Evolutionary conservation across 495 filamentous ascomycete genomes (phyloP), one percentile per base, ranked within the genome.

Genomic region (Penicillium flavigenum): DNA sequence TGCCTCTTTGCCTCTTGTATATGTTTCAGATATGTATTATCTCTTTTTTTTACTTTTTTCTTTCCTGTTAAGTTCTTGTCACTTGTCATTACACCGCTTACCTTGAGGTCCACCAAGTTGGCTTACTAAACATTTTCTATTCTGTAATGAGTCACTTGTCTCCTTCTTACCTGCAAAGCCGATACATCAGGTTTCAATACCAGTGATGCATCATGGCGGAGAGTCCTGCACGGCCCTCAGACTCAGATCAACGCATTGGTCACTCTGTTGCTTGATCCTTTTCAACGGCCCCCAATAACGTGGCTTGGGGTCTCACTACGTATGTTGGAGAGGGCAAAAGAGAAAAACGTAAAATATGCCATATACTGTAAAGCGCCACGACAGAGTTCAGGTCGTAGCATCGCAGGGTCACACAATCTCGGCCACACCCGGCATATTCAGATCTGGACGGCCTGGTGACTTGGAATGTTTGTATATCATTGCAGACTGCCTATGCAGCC

Each of bases 401-500:
- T 66, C 52, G 41, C 57, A 66, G 39, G 44, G 58, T 64, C 58
- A 45, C 45, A 56, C 47, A 56, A 66, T 66, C 58, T 54, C 51
- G 43, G 51, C 45, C 42, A 39, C 41, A 49, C 24, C 57, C 39
- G 48, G 34, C 50, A 39, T 29, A 67, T 68, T 65, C 58, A 65
- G 58, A 68, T 65, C 58, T 58, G 51, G 63, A 34, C 60, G 61
- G 45, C 47, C 58, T 46, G 59, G 58, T 58, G 57, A 63, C 49
- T 20, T 27, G 29, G 42, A 57, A 54, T 20, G 31, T 38, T 49
- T 32, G 19, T 51, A 45, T 24, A 19, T 38, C 45, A 44, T 54
- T 54, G 51, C 51, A 55, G 29, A 27, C 52, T 55, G 42, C 19
- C 14, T 46, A 17, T 22, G 31, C 43, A 55, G 34, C 7, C 22